Percentiles rank a stretch among this genome's conserved stretches.
Conservation (phyloP, 176 grass and related monocot genomes). For the Oropetium thomaeum region DNA sequence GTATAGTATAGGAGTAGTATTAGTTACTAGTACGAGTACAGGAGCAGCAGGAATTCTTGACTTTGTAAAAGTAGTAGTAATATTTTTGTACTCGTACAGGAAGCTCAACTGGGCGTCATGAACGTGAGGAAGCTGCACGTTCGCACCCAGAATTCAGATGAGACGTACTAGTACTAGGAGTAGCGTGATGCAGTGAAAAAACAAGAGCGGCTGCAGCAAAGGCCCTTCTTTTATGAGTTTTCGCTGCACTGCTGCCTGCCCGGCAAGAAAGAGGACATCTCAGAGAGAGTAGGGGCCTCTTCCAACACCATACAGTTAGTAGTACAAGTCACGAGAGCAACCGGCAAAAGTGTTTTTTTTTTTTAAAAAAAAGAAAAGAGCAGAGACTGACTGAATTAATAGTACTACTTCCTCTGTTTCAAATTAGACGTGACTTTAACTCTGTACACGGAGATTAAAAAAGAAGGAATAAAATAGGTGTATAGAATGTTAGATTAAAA, state of each 20-base stretch:
- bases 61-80: neutral
- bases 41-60: neutral
- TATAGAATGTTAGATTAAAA: no score
- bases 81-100: neutral
- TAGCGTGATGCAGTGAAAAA: neutral
- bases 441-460: no score
- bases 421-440: no score
- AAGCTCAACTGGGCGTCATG: neutral
- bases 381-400: no score
- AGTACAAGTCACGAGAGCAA: no score
- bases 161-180: no score
- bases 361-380: neutral
- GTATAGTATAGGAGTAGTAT: neutral
- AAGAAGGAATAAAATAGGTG: no score
- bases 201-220: neutral
- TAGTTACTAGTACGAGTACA: no score
- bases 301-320: neutral
- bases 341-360: neutral
- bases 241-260: neutral
- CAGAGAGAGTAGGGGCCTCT: neutral
- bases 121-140: slow-evolving; percentile 5
- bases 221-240: neutral
- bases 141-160: neutral
- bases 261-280: no score
- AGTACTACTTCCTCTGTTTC: no score